Conservation (phyloP, 257 asterid species). For the Leonotis leonurus region DNA sequence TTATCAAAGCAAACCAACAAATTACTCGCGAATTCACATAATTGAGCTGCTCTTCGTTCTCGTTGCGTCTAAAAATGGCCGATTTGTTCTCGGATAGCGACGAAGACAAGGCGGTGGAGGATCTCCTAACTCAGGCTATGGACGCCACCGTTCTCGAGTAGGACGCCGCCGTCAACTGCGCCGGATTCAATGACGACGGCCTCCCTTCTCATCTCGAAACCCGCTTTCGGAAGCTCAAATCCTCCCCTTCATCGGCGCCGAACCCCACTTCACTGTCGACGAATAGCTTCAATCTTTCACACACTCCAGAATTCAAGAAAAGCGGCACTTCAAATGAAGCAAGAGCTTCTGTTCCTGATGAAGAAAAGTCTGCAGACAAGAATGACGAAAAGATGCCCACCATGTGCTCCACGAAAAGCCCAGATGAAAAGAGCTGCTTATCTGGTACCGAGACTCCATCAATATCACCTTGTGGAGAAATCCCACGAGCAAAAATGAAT, state of each 20-base stretch:
- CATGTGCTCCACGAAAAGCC: slow-evolving; percentile 25
- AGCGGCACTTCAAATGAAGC: not conserved
- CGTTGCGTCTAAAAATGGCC: slow-evolving; percentile 31
- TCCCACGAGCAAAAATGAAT: slow-evolving; percentile 20
- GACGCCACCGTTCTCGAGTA: slow-evolving; percentile 71
- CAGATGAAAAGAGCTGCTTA: slow-evolving; percentile 8
- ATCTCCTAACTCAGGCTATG: slow-evolving; percentile 66
- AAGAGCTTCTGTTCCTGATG: slow-evolving; percentile 7
- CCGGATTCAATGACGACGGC: slow-evolving; percentile 52
- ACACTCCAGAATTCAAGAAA: slow-evolving; percentile 12
- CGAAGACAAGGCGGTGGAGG: slow-evolving; percentile 72
- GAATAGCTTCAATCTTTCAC: slow-evolving; percentile 25
- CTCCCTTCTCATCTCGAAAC: slow-evolving; percentile 74
- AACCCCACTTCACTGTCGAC: slow-evolving; percentile 30
- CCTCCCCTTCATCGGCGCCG: slow-evolving; percentile 47
- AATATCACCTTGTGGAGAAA: slow-evolving; percentile 32
- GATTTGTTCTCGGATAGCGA: slow-evolving; percentile 78
- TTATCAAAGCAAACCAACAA: slow-evolving; percentile 4
- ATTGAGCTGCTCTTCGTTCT: not conserved
- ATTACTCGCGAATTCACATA: not conserved
- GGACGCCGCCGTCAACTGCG: slow-evolving; percentile 68
- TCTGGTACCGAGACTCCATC: slow-evolving; percentile 21
- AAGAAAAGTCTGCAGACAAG: slow-evolving; percentile 10
- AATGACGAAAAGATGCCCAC: slow-evolving; percentile 1
- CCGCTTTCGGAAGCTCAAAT: slow-evolving; percentile 78